Percentiles rank a stretch among this genome's conserved stretches.
phyloP scores from a whole-genome alignment of 768 basidiomycete species.

The Mycena galericulata region DNA sequence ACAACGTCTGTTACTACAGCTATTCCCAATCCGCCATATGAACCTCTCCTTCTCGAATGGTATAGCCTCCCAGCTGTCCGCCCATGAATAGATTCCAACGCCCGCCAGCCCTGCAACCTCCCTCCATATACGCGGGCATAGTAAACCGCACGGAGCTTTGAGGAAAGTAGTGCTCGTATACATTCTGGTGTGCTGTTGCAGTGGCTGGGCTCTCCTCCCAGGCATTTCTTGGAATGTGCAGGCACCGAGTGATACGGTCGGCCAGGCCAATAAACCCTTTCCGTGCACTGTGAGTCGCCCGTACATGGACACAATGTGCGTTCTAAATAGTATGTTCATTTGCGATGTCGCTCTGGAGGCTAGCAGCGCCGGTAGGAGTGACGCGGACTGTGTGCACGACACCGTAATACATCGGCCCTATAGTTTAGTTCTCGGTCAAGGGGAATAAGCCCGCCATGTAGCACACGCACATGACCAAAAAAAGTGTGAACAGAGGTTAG shows the following conservation, averaged over 20 bases:
- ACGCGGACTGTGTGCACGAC: not conserved
- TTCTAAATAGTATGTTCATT: not conserved
- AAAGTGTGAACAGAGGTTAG: too few species aligned
- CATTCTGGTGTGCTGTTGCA: too few species aligned
- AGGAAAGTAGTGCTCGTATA: too few species aligned
- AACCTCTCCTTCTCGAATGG: not conserved
- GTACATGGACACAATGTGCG: not conserved
- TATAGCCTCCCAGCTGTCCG: not conserved
- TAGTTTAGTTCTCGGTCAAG: too few species aligned
- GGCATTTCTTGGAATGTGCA: too few species aligned
- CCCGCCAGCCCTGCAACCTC: not conserved
- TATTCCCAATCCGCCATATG: not conserved
- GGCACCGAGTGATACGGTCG: not conserved
- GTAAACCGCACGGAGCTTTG: not conserved
- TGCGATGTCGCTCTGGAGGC: not conserved
- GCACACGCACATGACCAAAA: too few species aligned
- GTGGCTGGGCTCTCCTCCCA: too few species aligned
- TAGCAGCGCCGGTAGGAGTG: not conserved
- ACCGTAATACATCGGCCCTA: not conserved
- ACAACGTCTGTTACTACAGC: not conserved
- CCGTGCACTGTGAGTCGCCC: not conserved
- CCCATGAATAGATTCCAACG: not conserved
- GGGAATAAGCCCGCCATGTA: too few species aligned
- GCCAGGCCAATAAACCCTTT: not conserved
- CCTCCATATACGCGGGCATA: not conserved